Evolutionary conservation across 2,329 filamentous ascomycete genomes (phyloP).

Genomic region (Paecilomyces variotii): DNA sequence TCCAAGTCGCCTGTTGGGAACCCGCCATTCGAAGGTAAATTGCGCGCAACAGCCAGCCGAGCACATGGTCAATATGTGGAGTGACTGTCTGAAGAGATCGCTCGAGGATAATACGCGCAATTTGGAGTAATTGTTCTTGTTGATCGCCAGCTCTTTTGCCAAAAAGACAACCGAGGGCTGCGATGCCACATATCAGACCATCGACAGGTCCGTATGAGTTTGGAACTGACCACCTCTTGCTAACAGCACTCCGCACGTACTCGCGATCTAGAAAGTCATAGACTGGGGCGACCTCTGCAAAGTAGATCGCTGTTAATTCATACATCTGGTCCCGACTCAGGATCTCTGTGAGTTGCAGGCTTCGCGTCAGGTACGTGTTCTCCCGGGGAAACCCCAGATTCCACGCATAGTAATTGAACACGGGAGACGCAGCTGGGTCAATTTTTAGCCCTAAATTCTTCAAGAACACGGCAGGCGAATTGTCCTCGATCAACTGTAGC

Average conservation of each 20-base stretch:
- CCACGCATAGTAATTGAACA: background rate
- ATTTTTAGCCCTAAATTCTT: background rate
- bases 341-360: slow-evolving; percentile 1
- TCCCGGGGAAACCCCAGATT: background rate
- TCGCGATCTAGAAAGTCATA: slow-evolving; percentile 8
- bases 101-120: slow-evolving; percentile 3
- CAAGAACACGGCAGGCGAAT: background rate
- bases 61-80: slow-evolving; percentile 1
- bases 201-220: slow-evolving; percentile 1
- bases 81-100: slow-evolving; percentile 1
- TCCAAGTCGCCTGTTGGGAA: slow-evolving; percentile 44
- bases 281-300: slow-evolving; percentile 5
- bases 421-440: background rate
- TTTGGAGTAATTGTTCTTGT: slow-evolving; percentile 1
- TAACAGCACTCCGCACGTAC: background rate
- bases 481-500: background rate
- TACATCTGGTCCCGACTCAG: background rate
- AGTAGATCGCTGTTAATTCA: slow-evolving; percentile 1
- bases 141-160: background rate
- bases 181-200: slow-evolving; percentile 7
- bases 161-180: slow-evolving; percentile 8
- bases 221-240: background rate
- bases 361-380: background rate
- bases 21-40: slow-evolving; percentile 41
- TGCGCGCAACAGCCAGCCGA: slow-evolving; percentile 40